Conservation (phyloP, 306 rosid species). For the Castanea mollissima region DNA sequence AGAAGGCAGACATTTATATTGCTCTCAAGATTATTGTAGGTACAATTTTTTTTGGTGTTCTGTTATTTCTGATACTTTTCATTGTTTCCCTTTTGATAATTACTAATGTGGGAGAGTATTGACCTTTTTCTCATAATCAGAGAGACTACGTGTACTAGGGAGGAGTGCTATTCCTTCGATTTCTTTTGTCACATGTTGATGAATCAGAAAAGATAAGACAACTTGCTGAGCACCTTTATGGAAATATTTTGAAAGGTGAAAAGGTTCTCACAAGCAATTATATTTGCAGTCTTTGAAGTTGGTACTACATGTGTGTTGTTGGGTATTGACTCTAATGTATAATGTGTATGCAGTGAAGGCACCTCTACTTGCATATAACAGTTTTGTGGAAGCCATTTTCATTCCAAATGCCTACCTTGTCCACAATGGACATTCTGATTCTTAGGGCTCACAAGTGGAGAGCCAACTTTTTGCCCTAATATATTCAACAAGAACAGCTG, state of each 20-base stretch:
- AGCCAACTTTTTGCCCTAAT: conserved; percentile 49
- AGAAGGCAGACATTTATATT: conserved; percentile 92
- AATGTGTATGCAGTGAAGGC: conserved; percentile 63
- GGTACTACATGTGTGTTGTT: neutral
- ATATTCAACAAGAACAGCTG: conserved; percentile 13
- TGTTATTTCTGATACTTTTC: neutral
- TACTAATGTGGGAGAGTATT: neutral
- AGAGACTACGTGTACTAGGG: conserved; percentile 95
- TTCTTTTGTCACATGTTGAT: conserved; percentile 90
- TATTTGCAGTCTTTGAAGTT: conserved; percentile 24
- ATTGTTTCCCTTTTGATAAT: conserved; percentile 4
- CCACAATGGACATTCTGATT: conserved; percentile 61
- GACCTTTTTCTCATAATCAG: conserved; percentile 2
- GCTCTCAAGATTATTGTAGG: conserved; percentile 66
- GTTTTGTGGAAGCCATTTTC: conserved; percentile 89
- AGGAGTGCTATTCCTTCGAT: conserved; percentile 90
- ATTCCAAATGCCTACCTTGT: conserved; percentile 75
- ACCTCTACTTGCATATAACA: conserved; percentile 88
- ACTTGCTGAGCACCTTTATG: conserved; percentile 74
- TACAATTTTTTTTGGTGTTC: conserved; percentile 23
- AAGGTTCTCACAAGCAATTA: conserved; percentile 16
- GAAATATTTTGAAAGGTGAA: conserved; percentile 85
- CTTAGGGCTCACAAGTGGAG: conserved; percentile 52
- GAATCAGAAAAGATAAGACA: conserved; percentile 86
- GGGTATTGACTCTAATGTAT: conserved; percentile 21